Percentiles rank a stretch among this genome's conserved stretches.
These are phyloP conservation scores for Nadsonia commutata DNA, from an alignment of 1,139 yeast species.

Conservation along the genomic window DNA sequence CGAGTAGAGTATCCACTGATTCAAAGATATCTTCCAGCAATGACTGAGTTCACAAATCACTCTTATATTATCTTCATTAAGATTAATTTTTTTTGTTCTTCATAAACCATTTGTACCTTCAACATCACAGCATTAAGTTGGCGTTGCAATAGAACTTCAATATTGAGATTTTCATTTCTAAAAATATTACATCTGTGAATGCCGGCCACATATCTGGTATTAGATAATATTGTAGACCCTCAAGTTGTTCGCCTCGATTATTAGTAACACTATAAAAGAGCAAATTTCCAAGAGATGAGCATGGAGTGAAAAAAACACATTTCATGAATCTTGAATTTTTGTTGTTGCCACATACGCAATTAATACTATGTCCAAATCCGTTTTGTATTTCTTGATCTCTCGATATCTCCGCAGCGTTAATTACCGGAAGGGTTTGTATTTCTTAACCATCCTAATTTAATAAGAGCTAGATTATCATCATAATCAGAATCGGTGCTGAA, in stretches of 20 bases:
- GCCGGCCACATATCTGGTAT: too few relatives aligned
- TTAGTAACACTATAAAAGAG: background rate
- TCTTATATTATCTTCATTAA: too few relatives aligned
- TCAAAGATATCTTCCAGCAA: background rate
- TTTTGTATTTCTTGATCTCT: too few relatives aligned
- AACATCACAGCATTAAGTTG: background rate
- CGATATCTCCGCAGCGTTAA: too few relatives aligned
- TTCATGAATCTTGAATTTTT: too few relatives aligned
- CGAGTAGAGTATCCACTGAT: background rate
- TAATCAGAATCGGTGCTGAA: too few relatives aligned
- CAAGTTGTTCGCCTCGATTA: background rate
- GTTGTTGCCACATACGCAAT: background rate
- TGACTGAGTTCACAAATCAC: background rate
- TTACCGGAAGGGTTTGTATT: too few relatives aligned
- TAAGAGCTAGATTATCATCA: too few relatives aligned
- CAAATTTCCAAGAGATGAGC: background rate
- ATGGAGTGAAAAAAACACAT: background rate
- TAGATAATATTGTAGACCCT: background rate
- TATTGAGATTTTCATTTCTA: background rate
- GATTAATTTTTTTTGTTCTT: too few relatives aligned
- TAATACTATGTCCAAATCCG: background rate
- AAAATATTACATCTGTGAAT: background rate
- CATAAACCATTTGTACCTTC: too few relatives aligned
- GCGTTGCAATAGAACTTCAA: background rate
- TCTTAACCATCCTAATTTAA: too few relatives aligned